These are phyloP conservation scores for Pochonia chlamydosporia DNA, from an alignment of 2,329 filamentous ascomycete species.

Conservation along the genomic window DNA sequence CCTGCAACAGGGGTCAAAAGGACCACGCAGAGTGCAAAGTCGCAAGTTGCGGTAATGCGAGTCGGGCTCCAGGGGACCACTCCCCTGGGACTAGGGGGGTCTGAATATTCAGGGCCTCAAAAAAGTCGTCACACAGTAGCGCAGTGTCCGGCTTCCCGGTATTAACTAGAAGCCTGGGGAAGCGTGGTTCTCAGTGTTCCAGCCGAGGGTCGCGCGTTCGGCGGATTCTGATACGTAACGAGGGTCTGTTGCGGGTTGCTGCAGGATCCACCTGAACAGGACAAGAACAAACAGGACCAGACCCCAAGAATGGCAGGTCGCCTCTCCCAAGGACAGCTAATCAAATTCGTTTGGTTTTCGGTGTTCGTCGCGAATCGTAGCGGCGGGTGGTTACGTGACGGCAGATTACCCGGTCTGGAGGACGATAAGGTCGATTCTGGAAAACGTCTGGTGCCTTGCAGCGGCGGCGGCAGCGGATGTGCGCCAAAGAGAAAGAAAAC, in stretches of 20 bases:
- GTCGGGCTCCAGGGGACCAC: constrained; percentile 6
- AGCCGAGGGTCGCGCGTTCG: constrained; percentile 3
- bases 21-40: not conserved
- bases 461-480: not conserved
- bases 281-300: not conserved
- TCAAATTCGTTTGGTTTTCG: not conserved
- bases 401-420: not conserved
- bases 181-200: not conserved
- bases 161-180: constrained; percentile 4
- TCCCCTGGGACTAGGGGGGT: not conserved
- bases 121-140: not conserved
- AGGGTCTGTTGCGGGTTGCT: not conserved
- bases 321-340: not conserved
- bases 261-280: constrained; percentile 1
- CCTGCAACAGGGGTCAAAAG: not conserved
- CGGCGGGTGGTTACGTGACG: not conserved
- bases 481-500: not conserved
- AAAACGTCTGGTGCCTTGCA: not conserved
- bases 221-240: constrained; percentile 4
- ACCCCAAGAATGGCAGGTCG: constrained; percentile 2
- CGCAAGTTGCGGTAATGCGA: not conserved
- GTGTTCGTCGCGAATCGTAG: too few species aligned
- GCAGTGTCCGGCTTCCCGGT: constrained; percentile 1
- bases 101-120: not conserved
- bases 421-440: not conserved